Conservation (phyloP, 2,329 filamentous ascomycete genomes). For the Orbilia blumenaviensis region DNA sequence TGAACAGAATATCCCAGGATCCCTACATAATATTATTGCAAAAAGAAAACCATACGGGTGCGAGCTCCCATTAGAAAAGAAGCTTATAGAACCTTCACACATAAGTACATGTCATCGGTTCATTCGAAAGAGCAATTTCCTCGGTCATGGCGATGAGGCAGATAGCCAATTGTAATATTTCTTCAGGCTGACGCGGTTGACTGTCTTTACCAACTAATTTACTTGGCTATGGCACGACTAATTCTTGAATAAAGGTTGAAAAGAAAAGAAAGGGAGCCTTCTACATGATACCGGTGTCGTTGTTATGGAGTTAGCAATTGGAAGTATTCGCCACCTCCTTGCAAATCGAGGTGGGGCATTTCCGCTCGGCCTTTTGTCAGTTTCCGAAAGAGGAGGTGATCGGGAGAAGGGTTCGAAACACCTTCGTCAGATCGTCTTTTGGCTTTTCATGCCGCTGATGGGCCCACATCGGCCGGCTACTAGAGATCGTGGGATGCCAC, state of each 20-base stretch:
- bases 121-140: not conserved
- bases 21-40: too few species aligned
- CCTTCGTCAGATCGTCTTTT: not conserved
- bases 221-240: not conserved
- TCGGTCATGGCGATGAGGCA: too few species aligned
- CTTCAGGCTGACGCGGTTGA: not conserved
- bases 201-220: not conserved
- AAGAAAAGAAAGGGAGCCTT: not conserved
- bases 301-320: not conserved
- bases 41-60: too few species aligned
- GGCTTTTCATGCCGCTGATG: not conserved
- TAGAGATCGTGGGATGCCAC: not conserved
- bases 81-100: too few species aligned
- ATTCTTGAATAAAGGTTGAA: not conserved
- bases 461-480: not conserved
- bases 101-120: not conserved
- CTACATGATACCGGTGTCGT: not conserved
- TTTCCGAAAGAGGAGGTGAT: constrained; percentile 10
- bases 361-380: not conserved
- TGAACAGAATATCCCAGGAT: too few species aligned
- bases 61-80: too few species aligned
- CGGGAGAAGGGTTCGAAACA: not conserved
- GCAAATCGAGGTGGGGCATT: not conserved
- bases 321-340: not conserved
- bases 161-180: not conserved